Conservation (phyloP, 2,329 filamentous ascomycete genomes). For the Neopestalotiopsis clavispora region DNA sequence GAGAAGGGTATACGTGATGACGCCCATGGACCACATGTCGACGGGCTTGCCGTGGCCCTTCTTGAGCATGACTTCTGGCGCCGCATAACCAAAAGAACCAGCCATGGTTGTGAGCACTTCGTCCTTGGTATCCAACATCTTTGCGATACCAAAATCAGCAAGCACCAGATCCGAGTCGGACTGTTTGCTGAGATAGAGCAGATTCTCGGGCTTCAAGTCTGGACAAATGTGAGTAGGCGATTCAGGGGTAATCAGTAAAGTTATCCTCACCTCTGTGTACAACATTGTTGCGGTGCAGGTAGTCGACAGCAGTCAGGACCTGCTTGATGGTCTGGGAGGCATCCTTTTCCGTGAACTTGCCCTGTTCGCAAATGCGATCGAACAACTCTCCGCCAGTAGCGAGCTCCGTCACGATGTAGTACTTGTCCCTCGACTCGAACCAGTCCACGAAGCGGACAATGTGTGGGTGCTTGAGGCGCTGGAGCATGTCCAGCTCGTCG, state of each 20-base stretch:
- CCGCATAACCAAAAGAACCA: constrained; percentile 96
- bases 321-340: constrained; percentile 94
- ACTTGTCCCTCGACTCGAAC: constrained; percentile 99
- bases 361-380: constrained; percentile 96
- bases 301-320: constrained; percentile 90
- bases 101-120: constrained; percentile 98
- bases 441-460: constrained; percentile 98
- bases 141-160: constrained; percentile 97
- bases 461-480: constrained; percentile 88
- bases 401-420: constrained; percentile 97
- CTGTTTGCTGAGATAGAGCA: constrained; percentile 86
- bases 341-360: constrained; percentile 98
- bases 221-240: constrained; percentile 9
- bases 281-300: constrained; percentile 91
- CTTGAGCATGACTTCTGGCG: constrained; percentile 98
- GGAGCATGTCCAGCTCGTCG: constrained; percentile 93
- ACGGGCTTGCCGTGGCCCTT: constrained; percentile 97
- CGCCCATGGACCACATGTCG: constrained; percentile 98
- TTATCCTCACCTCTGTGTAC: constrained; percentile 80
- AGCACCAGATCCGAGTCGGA: constrained; percentile 84
- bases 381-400: constrained; percentile 96
- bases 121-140: constrained; percentile 90
- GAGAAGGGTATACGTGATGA: constrained; percentile 97
- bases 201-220: constrained; percentile 98
- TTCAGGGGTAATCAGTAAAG: constrained; percentile 18